Evolutionary conservation across 495 filamentous ascomycete genomes (phyloP).

Genomic region (Aspergillus funiculosus): DNA sequence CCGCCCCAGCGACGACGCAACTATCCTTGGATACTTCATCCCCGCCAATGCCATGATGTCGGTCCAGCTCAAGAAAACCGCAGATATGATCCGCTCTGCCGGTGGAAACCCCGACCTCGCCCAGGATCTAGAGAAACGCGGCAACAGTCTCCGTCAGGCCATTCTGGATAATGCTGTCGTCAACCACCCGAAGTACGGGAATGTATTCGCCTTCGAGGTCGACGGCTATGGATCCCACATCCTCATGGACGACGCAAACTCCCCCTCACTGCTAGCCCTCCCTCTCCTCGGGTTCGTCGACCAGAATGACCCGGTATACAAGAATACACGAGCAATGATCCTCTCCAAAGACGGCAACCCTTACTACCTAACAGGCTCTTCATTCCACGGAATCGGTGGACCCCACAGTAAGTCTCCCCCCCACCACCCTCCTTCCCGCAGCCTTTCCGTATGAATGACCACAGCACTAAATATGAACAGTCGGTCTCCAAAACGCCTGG

Average conservation of each 20-base stretch:
- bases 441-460: not conserved
- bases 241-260: slow-evolving; percentile 96
- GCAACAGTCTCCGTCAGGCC: slow-evolving; percentile 63
- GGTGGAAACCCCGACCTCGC: slow-evolving; percentile 47
- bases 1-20: slow-evolving; percentile 96
- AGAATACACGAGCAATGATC: slow-evolving; percentile 90
- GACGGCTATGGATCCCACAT: slow-evolving; percentile 90
- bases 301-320: slow-evolving; percentile 61
- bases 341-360: slow-evolving; percentile 74
- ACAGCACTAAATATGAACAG: slow-evolving; percentile 18
- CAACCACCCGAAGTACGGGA: slow-evolving; percentile 71
- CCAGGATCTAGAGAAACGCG: slow-evolving; percentile 55
- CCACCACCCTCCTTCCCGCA: not conserved
- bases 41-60: slow-evolving; percentile 95
- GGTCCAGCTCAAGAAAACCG: slow-evolving; percentile 76
- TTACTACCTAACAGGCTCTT: slow-evolving; percentile 75
- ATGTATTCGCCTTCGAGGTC: slow-evolving; percentile 94
- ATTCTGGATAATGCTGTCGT: slow-evolving; percentile 89
- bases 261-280: slow-evolving; percentile 82
- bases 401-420: slow-evolving; percentile 45
- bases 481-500: slow-evolving; percentile 89
- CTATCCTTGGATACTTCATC: slow-evolving; percentile 91
- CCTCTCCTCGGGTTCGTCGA: slow-evolving; percentile 81
- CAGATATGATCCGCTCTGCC: slow-evolving; percentile 56
- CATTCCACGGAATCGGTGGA: slow-evolving; percentile 85